Conservation (phyloP, 2,329 filamentous ascomycete genomes). For the Sporothrix humicola region DNA sequence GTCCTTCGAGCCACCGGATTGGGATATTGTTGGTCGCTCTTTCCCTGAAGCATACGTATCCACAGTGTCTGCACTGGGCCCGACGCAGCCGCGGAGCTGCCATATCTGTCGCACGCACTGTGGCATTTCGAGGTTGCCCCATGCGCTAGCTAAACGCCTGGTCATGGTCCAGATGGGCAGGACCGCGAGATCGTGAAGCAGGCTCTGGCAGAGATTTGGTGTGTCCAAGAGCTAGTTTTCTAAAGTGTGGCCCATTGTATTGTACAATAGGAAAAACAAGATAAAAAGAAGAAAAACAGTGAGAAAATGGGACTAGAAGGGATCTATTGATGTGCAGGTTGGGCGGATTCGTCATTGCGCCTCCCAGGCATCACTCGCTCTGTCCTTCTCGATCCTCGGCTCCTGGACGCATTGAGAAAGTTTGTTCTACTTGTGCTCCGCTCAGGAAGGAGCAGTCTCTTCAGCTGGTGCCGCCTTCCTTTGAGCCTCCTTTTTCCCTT, state of each 20-base stretch:
- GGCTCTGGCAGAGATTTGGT: not conserved
- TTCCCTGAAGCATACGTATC: conserved; percentile 17
- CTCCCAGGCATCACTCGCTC: conserved; percentile 3
- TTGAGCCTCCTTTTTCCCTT: too few species aligned
- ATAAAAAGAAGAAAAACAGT: not conserved
- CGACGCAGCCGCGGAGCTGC: not conserved
- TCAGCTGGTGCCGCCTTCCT: too few species aligned
- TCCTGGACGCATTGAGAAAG: too few species aligned
- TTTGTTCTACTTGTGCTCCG: too few species aligned
- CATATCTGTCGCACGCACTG: conserved; percentile 16
- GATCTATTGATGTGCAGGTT: not conserved
- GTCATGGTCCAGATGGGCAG: not conserved
- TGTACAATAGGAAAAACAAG: not conserved
- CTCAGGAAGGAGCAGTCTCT: too few species aligned
- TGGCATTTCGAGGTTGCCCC: not conserved
- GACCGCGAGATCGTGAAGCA: not conserved
- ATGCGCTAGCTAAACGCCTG: conserved; percentile 2
- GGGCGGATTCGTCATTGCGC: conserved; percentile 3
- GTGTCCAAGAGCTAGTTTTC: too few species aligned
- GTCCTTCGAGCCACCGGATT: not conserved
- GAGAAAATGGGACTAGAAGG: not conserved
- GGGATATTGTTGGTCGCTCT: not conserved
- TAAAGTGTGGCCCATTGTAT: not conserved
- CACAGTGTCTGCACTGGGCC: not conserved
- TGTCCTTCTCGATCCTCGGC: not conserved